These are phyloP conservation scores for Tetracentron sinense DNA, from an alignment of 164 flowering plant genomes.

Conservation along the genomic window DNA sequence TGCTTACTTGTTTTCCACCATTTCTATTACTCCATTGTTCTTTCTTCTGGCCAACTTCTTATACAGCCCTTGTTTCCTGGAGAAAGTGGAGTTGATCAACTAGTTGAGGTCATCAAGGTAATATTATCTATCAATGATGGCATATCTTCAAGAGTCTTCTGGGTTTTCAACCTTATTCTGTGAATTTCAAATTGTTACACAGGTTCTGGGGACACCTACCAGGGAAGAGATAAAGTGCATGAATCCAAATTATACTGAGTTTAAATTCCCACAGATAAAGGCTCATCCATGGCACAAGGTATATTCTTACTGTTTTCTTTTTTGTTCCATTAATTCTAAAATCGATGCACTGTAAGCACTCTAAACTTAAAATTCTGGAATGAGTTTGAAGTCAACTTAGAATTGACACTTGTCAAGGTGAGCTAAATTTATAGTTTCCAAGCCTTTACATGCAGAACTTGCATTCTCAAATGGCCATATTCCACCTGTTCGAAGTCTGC, in stretches of 20 bases:
- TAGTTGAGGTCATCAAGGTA: constrained; percentile 95
- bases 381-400: too few relatives aligned
- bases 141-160: neutral
- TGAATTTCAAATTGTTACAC: constrained; percentile 6
- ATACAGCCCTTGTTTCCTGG: constrained; percentile 93
- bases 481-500: too few relatives aligned
- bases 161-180: neutral
- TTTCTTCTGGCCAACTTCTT: constrained; percentile 11
- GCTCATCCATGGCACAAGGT: constrained; percentile 99
- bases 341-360: too few relatives aligned
- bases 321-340: too few relatives aligned
- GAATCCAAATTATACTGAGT: constrained; percentile 97
- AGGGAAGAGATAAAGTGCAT: constrained; percentile 99
- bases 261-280: constrained; percentile 94
- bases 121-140: constrained; percentile 2
- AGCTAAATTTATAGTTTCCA: too few relatives aligned
- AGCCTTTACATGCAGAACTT: too few relatives aligned
- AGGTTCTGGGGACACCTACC: constrained; percentile 98
- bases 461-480: too few relatives aligned
- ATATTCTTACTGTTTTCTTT: too few relatives aligned
- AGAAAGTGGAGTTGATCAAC: constrained; percentile 95
- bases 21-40: constrained; percentile 6
- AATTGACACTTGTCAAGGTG: too few relatives aligned
- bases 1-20: neutral
- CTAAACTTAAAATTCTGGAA: too few relatives aligned